phyloP scores from a whole-genome alignment of 2,329 filamentous ascomycete genomes.

The Arthrobotrys megalospora region DNA sequence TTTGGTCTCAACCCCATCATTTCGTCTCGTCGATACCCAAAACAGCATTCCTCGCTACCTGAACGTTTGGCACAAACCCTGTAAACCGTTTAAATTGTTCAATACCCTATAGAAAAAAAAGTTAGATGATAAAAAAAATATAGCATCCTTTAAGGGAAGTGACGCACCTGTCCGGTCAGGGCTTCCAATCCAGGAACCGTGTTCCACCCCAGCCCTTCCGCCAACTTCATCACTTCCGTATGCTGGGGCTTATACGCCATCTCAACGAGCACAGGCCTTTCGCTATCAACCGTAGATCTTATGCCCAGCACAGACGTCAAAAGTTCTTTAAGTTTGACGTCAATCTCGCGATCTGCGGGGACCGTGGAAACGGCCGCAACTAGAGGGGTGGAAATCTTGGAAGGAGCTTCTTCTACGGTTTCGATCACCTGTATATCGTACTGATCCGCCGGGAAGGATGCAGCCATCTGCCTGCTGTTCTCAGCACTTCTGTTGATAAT shows the following conservation, averaged over 20 bases:
- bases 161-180: slow-evolving; percentile 80
- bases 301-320: slow-evolving; percentile 72
- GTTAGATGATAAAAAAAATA: neutral
- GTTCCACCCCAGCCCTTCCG: slow-evolving; percentile 82
- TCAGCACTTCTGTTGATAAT: slow-evolving; percentile 82
- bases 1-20: slow-evolving; percentile 25
- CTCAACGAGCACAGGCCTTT: slow-evolving; percentile 78
- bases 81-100: slow-evolving; percentile 61
- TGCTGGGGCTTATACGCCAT: slow-evolving; percentile 95
- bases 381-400: slow-evolving; percentile 70
- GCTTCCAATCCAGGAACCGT: slow-evolving; percentile 91
- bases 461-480: slow-evolving; percentile 78
- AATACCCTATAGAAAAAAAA: slow-evolving; percentile 42
- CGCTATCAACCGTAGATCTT: slow-evolving; percentile 68
- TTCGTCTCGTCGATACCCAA: slow-evolving; percentile 37
- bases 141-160: slow-evolving; percentile 7
- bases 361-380: slow-evolving; percentile 85
- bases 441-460: slow-evolving; percentile 81
- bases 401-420: slow-evolving; percentile 69
- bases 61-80: slow-evolving; percentile 47
- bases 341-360: slow-evolving; percentile 87
- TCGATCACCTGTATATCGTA: slow-evolving; percentile 76
- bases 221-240: slow-evolving; percentile 88
- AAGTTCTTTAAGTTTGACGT: slow-evolving; percentile 77
- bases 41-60: slow-evolving; percentile 55